A percentile compares a stretch with the other conserved stretches of the same genome.
These are phyloP conservation scores for Lachancea kluyveri DNA, from an alignment of 805 yeast species.

Conservation along the genomic window DNA sequence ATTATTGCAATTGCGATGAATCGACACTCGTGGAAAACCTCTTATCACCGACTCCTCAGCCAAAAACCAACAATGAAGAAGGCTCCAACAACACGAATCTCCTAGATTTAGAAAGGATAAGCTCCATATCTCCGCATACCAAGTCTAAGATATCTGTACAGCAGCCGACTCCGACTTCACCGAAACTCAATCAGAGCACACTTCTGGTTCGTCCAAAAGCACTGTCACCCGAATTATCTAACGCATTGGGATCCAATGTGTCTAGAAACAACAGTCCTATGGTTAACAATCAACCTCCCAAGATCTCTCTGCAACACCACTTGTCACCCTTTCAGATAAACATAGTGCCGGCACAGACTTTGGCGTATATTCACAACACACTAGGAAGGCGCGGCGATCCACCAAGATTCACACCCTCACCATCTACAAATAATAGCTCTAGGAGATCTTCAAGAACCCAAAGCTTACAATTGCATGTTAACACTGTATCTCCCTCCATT, in stretches of 20 bases:
- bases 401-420: conserved; percentile 1
- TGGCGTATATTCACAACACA: too few species aligned
- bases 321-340: too few species aligned
- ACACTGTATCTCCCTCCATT: too few species aligned
- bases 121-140: neutral
- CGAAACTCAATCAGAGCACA: conserved; percentile 1
- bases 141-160: conserved; percentile 4
- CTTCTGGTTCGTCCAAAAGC: too few species aligned
- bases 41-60: conserved; percentile 1
- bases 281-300: too few species aligned
- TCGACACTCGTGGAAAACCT: neutral
- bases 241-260: conserved; percentile 1
- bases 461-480: too few species aligned
- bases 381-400: conserved; percentile 1
- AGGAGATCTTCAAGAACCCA: conserved; percentile 1
- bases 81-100: conserved; percentile 1
- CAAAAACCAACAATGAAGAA: neutral
- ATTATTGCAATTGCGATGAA: conserved; percentile 19
- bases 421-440: neutral
- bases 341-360: too few species aligned
- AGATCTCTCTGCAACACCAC: too few species aligned
- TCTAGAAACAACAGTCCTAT: conserved; percentile 2
- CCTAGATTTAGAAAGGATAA: neutral
- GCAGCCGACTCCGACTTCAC: conserved; percentile 1
- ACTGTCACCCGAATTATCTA: neutral